Conservation (phyloP, 371 early-diverging fungal genomes). For the Mortierella sp. region DNA sequence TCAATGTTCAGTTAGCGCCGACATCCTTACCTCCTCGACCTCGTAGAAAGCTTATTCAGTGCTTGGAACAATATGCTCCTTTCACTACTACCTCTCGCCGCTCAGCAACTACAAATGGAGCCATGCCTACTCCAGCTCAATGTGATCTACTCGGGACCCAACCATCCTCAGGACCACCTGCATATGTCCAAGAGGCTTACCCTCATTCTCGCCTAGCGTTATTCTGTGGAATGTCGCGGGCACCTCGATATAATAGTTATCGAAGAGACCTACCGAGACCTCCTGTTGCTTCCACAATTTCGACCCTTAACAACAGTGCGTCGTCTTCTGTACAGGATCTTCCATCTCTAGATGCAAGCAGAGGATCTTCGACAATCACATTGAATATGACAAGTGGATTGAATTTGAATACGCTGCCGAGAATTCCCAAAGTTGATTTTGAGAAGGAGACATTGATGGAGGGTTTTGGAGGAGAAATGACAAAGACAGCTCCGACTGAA, state of each 20-base stretch:
- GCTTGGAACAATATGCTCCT: slow-evolving; percentile 68
- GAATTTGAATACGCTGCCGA: slow-evolving; percentile 18
- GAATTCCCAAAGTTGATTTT: slow-evolving; percentile 38
- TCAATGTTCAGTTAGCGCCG: slow-evolving; percentile 61
- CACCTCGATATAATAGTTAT: slow-evolving; percentile 19
- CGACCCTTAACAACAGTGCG: slow-evolving; percentile 23
- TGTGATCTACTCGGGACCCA: not conserved
- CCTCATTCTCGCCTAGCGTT: slow-evolving; percentile 70
- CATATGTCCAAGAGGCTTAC: slow-evolving; percentile 67
- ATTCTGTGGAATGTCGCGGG: slow-evolving; percentile 61
- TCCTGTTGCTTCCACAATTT: slow-evolving; percentile 19
- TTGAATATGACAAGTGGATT: slow-evolving; percentile 4
- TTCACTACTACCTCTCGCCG: slow-evolving; percentile 32
- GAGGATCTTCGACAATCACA: slow-evolving; percentile 28
- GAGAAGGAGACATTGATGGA: slow-evolving; percentile 39
- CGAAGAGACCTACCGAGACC: slow-evolving; percentile 18
- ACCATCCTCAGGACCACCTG: slow-evolving; percentile 61
- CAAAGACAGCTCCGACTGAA: not conserved
- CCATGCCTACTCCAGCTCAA: not conserved
- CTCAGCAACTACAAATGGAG: not conserved
- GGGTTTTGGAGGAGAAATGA: slow-evolving; percentile 14
- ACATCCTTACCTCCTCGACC: slow-evolving; percentile 65
- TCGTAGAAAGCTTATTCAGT: slow-evolving; percentile 65
- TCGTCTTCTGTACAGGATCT: slow-evolving; percentile 20
- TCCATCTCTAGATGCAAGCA: slow-evolving; percentile 17